A percentile compares a stretch with the other conserved stretches of the same genome.
These are phyloP conservation scores for Fomitopsis schrenkii DNA, from an alignment of 1,284 basidiomycete genomes.

Conservation along the genomic window DNA sequence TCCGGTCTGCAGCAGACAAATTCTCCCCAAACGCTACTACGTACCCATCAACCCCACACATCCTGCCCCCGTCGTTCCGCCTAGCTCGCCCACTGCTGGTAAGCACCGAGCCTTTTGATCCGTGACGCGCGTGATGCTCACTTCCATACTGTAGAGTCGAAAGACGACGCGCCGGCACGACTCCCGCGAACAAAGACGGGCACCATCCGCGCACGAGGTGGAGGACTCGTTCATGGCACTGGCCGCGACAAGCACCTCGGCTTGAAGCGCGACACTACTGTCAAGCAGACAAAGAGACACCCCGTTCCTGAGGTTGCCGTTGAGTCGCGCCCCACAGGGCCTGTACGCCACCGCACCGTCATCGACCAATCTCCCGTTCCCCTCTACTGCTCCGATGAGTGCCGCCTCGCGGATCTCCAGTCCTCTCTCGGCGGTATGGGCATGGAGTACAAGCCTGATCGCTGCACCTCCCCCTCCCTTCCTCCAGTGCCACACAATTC, in stretches of 20 bases:
- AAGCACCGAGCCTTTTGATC: constrained; percentile 12
- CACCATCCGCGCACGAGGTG: constrained; percentile 35
- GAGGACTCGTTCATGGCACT: constrained; percentile 59
- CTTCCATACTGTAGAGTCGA: constrained; percentile 22
- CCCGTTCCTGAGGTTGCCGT: constrained; percentile 9
- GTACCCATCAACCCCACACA: constrained; percentile 37
- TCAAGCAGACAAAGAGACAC: constrained; percentile 25
- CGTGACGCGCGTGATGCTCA: neutral
- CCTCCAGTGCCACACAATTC: constrained; percentile 38
- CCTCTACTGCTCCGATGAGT: constrained; percentile 77
- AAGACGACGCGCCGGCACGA: constrained; percentile 23
- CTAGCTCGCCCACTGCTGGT: constrained; percentile 31
- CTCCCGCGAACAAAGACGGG: constrained; percentile 38
- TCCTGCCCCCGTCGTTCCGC: constrained; percentile 33
- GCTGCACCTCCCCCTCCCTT: constrained; percentile 33
- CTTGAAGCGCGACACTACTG: constrained; percentile 41
- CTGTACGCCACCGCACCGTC: constrained; percentile 52
- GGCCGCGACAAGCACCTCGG: constrained; percentile 53
- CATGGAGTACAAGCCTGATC: constrained; percentile 44
- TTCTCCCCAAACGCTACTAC: constrained; percentile 60
- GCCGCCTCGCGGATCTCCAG: constrained; percentile 54
- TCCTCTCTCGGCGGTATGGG: constrained; percentile 36
- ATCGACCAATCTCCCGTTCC: constrained; percentile 74
- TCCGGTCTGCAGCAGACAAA: constrained; percentile 67
- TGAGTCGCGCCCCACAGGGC: constrained; percentile 10